Evolutionary conservation across 2,329 filamentous ascomycete species (phyloP).

Genomic region (Neonectria punicea): DNA sequence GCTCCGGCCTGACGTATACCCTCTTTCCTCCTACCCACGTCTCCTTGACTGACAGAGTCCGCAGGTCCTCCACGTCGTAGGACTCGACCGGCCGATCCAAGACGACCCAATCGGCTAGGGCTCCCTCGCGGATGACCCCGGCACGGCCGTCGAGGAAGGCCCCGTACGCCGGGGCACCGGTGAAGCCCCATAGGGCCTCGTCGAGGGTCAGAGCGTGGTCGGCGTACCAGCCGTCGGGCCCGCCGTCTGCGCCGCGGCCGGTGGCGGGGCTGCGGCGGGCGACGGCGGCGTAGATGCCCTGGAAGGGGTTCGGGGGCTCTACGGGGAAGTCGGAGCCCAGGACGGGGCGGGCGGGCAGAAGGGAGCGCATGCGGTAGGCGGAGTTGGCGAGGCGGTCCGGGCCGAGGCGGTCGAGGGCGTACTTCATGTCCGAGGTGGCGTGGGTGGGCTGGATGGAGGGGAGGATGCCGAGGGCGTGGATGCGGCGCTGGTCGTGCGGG

Average conservation of each 20-base stretch:
- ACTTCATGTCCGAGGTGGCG: conserved; percentile 77
- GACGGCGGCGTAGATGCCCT: conserved; percentile 76
- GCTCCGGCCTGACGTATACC: conserved; percentile 52
- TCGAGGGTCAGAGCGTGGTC: conserved; percentile 68
- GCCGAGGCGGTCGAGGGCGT: conserved; percentile 71
- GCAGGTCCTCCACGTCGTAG: conserved; percentile 62
- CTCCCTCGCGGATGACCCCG: conserved; percentile 68
- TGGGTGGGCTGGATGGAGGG: conserved; percentile 79
- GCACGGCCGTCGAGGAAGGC: conserved; percentile 68
- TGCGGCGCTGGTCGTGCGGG: conserved; percentile 69
- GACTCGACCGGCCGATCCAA: conserved; percentile 66
- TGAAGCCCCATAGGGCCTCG: conserved; percentile 72
- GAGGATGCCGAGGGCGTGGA: conserved; percentile 68
- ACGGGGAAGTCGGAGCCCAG: conserved; percentile 79
- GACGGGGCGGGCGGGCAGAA: conserved; percentile 64
- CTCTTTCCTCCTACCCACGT: conserved; percentile 73
- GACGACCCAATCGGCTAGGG: conserved; percentile 78
- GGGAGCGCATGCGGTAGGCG: conserved; percentile 74
- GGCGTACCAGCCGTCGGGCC: conserved; percentile 65
- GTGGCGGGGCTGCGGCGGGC: conserved; percentile 69
- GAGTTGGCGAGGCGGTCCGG: conserved; percentile 61
- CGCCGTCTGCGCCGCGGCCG: conserved; percentile 59
- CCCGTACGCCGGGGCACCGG: conserved; percentile 66
- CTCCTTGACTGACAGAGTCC: conserved; percentile 67
- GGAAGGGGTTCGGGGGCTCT: conserved; percentile 73